Percentiles rank a stretch among this genome's conserved stretches.
These are phyloP conservation scores for Diversispora epigaea DNA, from an alignment of 192 early-diverging fungal species.

Conservation along the genomic window DNA sequence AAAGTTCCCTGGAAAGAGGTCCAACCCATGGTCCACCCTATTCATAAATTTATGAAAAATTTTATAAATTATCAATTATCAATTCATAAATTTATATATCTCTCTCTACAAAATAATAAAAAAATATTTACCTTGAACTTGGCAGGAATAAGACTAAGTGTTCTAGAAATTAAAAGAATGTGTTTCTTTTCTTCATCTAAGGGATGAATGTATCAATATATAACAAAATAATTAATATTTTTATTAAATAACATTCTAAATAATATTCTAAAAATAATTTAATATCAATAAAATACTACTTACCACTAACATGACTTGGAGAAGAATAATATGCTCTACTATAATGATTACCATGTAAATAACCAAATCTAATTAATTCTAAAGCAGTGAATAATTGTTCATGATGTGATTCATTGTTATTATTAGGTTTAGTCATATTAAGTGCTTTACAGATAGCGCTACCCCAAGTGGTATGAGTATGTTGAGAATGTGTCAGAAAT, in stretches of 20 bases:
- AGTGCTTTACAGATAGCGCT: conserved; percentile 38
- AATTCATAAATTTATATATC: conserved; percentile 11
- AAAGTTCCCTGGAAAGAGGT: conserved; percentile 65
- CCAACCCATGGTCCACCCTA: conserved; percentile 57
- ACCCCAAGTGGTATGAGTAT: conserved; percentile 46
- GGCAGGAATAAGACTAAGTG: conserved; percentile 52
- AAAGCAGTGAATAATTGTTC: conserved; percentile 55
- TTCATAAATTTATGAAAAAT: neutral
- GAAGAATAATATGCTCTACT: conserved; percentile 43
- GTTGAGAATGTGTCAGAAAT: conserved; percentile 38
- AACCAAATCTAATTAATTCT: conserved; percentile 50
- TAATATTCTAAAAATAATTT: conserved; percentile 37
- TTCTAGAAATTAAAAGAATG: conserved; percentile 52
- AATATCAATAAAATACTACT: conserved; percentile 29
- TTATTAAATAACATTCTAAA: neutral
- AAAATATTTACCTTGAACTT: conserved; percentile 51
- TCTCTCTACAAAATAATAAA: neutral
- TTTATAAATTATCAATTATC: neutral
- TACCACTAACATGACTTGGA: neutral
- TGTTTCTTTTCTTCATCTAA: conserved; percentile 40
- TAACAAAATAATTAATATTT: neutral
- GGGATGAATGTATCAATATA: neutral
- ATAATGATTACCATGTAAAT: conserved; percentile 48
- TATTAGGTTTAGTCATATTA: conserved; percentile 19
- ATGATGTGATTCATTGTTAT: conserved; percentile 34